phyloP scores from a whole-genome alignment of 1,284 basidiomycete genomes.

The Coniferiporia weirii region DNA sequence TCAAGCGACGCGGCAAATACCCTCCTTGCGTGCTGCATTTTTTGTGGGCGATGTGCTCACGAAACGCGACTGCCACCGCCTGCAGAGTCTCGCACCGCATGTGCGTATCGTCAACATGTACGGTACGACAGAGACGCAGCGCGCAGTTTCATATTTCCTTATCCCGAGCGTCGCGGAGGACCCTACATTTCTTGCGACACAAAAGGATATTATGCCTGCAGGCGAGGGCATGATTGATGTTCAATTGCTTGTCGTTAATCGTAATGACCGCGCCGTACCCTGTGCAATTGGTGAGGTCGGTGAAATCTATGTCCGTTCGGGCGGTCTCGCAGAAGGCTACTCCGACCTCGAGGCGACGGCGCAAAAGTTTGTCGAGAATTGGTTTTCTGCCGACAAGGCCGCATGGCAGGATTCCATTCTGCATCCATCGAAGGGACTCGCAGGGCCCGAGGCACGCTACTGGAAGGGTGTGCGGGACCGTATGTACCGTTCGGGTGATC shows the following conservation, averaged over 20 bases:
- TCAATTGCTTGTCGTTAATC: conserved; percentile 95
- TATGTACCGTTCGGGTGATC: conserved; percentile 97
- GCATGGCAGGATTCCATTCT: conserved; percentile 67
- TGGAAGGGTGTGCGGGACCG: conserved; percentile 99
- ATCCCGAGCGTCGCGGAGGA: conserved; percentile 86
- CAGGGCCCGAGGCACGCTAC: conserved; percentile 67
- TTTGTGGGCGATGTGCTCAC: conserved; percentile 99
- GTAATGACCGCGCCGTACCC: conserved; percentile 82
- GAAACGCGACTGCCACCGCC: conserved; percentile 94
- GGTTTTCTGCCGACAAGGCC: conserved; percentile 64
- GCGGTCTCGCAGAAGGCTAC: conserved; percentile 95
- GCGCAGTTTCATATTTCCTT: conserved; percentile 96
- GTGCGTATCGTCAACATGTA: conserved; percentile 99
- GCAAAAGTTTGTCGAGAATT: conserved; percentile 91
- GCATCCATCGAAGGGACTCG: conserved; percentile 48
- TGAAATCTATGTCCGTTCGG: conserved; percentile 97
- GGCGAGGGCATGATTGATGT: conserved; percentile 98
- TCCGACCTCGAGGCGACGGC: conserved; percentile 79
- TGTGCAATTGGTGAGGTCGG: conserved; percentile 97
- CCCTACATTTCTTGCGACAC: conserved; percentile 85
- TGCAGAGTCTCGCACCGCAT: conserved; percentile 91
- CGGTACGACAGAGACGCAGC: conserved; percentile 98
- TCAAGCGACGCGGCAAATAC: conserved; percentile 87
- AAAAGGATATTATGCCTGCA: conserved; percentile 98
- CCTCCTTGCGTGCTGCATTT: conserved; percentile 87